Conservation (phyloP, 2,329 filamentous ascomycete species). For the Fusarium drepaniforme region DNA sequence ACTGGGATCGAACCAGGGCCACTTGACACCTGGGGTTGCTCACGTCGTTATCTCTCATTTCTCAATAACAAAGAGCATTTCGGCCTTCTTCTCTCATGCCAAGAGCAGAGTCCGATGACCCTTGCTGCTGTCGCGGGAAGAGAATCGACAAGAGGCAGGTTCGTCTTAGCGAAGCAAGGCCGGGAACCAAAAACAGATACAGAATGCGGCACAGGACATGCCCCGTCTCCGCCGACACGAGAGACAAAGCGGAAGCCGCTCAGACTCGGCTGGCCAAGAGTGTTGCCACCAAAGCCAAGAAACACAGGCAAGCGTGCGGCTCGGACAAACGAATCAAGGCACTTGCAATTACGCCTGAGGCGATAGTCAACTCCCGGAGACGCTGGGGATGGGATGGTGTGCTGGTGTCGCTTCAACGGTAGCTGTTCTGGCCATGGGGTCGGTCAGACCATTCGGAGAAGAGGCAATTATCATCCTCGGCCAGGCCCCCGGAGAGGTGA, state of each 20-base stretch:
- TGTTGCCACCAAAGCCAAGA: neutral
- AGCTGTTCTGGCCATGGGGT: neutral
- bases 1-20: neutral
- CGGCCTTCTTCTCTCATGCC: neutral
- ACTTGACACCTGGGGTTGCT: neutral
- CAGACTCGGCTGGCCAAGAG: neutral
- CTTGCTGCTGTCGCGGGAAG: neutral
- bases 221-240: neutral
- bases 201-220: neutral
- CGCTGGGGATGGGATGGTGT: constrained; percentile 9
- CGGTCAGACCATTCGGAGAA: constrained; percentile 22
- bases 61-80: neutral
- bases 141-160: neutral
- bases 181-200: neutral
- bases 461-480: constrained; percentile 12
- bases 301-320: neutral
- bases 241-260: neutral
- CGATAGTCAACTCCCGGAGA: constrained; percentile 9
- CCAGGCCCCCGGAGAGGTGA: neutral
- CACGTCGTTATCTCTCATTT: neutral
- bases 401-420: neutral
- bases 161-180: neutral
- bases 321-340: constrained; percentile 4
- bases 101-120: neutral
- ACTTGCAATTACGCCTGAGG: constrained; percentile 11